Conservation (phyloP, 2,329 filamentous ascomycete species). For the Harringtonia aguacate region DNA sequence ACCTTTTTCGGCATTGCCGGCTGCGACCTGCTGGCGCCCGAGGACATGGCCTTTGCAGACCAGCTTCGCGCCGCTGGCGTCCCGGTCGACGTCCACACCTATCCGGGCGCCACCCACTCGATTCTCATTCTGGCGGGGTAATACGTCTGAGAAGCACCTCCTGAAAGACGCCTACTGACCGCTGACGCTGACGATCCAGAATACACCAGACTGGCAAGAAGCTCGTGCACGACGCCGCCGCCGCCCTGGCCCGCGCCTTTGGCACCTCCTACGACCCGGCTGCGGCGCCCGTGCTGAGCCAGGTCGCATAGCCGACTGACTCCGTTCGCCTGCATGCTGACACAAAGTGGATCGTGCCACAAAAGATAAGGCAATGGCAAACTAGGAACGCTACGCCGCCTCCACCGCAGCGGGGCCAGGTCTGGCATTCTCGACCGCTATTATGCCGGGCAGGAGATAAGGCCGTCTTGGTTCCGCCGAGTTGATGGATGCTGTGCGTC, state of each 20-base stretch:
- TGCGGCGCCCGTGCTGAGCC: conserved; percentile 2
- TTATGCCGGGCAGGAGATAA: too few species aligned
- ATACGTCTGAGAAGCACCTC: background rate
- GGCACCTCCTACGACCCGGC: conserved; percentile 2
- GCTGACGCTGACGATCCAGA: background rate
- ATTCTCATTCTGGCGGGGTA: conserved; percentile 6
- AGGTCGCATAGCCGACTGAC: too few species aligned
- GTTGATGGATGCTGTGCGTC: too few species aligned
- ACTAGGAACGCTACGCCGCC: too few species aligned
- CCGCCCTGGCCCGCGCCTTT: background rate
- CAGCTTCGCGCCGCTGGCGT: conserved; percentile 36
- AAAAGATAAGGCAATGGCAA: too few species aligned
- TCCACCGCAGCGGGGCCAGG: too few species aligned
- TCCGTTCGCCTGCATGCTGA: too few species aligned
- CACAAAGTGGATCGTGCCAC: too few species aligned
- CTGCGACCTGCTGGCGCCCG: conserved; percentile 43
- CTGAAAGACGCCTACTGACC: background rate
- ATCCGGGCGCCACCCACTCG: conserved; percentile 8
- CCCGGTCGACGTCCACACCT: conserved; percentile 28
- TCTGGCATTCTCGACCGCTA: too few species aligned
- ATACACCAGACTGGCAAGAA: conserved; percentile 4
- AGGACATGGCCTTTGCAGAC: conserved; percentile 39
- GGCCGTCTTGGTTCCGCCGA: too few species aligned
- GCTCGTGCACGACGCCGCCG: conserved; percentile 7
- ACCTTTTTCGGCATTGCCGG: conserved; percentile 43